phyloP scores from a whole-genome alignment of 257 asterid species.

The Perilla frutescens region DNA sequence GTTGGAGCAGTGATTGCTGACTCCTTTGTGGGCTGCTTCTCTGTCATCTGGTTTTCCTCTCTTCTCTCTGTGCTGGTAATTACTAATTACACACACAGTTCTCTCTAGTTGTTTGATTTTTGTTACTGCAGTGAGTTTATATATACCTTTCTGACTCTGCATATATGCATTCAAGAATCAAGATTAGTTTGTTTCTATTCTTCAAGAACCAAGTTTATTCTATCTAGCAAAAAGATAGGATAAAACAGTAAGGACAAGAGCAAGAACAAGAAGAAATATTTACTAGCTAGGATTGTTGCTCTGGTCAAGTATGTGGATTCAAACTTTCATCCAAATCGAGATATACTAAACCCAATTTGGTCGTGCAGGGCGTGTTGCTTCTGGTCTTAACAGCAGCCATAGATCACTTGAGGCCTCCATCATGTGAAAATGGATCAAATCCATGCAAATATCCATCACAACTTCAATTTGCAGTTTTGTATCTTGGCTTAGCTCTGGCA shows the following conservation, averaged over 20 bases:
- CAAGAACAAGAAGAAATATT: no score
- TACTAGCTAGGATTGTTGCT: no score
- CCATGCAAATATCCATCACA: slow-evolving; percentile 52
- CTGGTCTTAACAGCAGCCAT: slow-evolving; percentile 56
- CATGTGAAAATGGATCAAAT: slow-evolving; percentile 47
- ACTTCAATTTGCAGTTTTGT: slow-evolving; percentile 53
- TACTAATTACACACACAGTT: slow-evolving; percentile 22
- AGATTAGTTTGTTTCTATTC: no score
- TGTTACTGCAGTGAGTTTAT: no score
- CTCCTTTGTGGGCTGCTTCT: slow-evolving; percentile 69
- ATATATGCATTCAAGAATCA: no score
- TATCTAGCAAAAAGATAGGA: no score
- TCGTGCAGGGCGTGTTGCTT: slow-evolving; percentile 51
- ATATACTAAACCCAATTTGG: neutral
- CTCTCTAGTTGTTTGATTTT: neutral
- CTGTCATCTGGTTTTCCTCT: slow-evolving; percentile 80
- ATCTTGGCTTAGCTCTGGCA: slow-evolving; percentile 53
- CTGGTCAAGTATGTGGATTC: no score
- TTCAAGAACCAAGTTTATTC: neutral
- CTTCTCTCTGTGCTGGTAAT: slow-evolving; percentile 69
- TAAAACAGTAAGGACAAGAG: no score
- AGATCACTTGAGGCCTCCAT: slow-evolving; percentile 51
- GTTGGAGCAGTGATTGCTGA: slow-evolving; percentile 79
- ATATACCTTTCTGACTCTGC: no score
- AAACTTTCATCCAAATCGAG: no score